These are phyloP conservation scores for Brettanomyces bruxellensis DNA, from an alignment of 805 yeast species.

Conservation along the genomic window DNA sequence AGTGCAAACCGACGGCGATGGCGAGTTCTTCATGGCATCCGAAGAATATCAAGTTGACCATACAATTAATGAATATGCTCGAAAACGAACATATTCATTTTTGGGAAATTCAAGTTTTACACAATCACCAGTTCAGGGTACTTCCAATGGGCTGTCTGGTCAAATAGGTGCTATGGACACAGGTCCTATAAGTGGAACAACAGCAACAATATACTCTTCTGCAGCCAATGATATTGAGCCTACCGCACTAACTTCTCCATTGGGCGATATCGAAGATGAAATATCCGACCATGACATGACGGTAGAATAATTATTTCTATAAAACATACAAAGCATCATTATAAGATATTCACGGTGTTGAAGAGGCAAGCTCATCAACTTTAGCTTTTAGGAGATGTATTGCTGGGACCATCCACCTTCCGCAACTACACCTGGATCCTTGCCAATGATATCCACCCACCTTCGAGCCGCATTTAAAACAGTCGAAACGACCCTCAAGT, in stretches of 20 bases:
- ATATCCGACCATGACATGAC: conserved; percentile 23
- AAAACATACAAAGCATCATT: background rate
- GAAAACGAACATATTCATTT: background rate
- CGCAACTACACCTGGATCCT: conserved; percentile 91
- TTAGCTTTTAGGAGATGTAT: conserved; percentile 72
- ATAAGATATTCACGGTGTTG: background rate
- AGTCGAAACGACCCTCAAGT: conserved; percentile 77
- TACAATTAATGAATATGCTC: background rate
- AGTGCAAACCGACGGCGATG: background rate
- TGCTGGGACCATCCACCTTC: conserved; percentile 92
- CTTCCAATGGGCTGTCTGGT: background rate
- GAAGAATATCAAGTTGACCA: conserved; percentile 29
- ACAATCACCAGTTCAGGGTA: background rate
- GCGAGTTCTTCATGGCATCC: conserved; percentile 25
- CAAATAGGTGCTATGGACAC: background rate
- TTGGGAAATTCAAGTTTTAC: background rate
- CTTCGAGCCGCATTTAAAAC: conserved; percentile 79
- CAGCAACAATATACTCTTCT: background rate
- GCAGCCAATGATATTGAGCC: conserved; percentile 1
- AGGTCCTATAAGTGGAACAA: conserved; percentile 4
- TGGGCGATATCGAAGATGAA: conserved; percentile 7
- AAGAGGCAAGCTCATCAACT: conserved; percentile 43
- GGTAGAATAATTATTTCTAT: conserved; percentile 12
- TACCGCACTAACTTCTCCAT: conserved; percentile 11
- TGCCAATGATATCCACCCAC: conserved; percentile 93